Conservation (phyloP, 495 filamentous ascomycete species). For the Daldinia childiae region DNA sequence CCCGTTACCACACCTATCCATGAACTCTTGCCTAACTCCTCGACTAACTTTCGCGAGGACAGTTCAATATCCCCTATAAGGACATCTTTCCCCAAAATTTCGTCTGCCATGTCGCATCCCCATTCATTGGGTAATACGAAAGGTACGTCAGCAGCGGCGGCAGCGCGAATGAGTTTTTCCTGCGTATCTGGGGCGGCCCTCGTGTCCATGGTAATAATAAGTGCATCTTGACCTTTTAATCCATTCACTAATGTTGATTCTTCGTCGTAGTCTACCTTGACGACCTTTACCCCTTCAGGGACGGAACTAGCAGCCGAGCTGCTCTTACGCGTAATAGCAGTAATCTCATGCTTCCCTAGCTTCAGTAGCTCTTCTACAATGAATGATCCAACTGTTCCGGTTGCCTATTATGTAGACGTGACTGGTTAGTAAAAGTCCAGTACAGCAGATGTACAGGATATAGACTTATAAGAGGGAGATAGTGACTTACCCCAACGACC, state of each 20-base stretch:
- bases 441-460: not conserved
- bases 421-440: not conserved
- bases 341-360: conserved; percentile 63
- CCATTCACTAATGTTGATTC: conserved; percentile 51
- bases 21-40: conserved; percentile 56
- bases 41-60: conserved; percentile 44
- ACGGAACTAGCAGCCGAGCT: conserved; percentile 46
- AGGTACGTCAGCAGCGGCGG: conserved; percentile 65
- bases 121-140: conserved; percentile 71
- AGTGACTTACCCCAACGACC: conserved; percentile 57
- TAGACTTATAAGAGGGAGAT: not conserved
- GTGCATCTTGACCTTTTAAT: conserved; percentile 60
- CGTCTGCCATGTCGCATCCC: conserved; percentile 51
- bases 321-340: conserved; percentile 61
- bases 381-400: conserved; percentile 64
- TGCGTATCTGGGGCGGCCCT: conserved; percentile 32
- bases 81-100: conserved; percentile 26
- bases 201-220: conserved; percentile 66
- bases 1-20: conserved; percentile 59
- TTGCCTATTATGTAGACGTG: conserved; percentile 55
- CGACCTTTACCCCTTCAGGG: conserved; percentile 53
- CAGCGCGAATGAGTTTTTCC: conserved; percentile 62
- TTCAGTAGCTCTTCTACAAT: conserved; percentile 62
- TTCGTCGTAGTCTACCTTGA: conserved; percentile 57
- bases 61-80: not conserved